Evolutionary conservation across 306 rosid species (phyloP).

Genomic region (Spatholobus suberectus): DNA sequence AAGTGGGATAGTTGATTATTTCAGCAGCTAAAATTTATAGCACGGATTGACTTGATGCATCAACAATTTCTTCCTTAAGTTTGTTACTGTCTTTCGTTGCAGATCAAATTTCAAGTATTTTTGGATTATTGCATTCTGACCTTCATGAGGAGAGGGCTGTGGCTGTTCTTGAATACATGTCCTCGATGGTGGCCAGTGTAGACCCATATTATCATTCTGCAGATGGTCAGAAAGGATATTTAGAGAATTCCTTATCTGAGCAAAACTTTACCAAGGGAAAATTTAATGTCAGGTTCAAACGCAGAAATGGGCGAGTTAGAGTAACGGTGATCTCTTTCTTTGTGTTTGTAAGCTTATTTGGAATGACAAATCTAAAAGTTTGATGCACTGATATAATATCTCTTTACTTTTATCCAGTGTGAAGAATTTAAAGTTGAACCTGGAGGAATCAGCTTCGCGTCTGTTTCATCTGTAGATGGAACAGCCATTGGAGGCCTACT

Average conservation of each 20-base stretch:
- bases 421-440: conserved; percentile 72
- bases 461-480: conserved; percentile 63
- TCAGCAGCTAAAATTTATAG: conserved; percentile 16
- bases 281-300: conserved; percentile 77
- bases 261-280: conserved; percentile 65
- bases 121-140: conserved; percentile 82
- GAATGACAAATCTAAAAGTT: conserved; percentile 26
- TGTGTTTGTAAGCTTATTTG: conserved; percentile 18
- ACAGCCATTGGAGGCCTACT: conserved; percentile 57
- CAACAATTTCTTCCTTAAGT: conserved; percentile 8
- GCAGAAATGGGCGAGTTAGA: conserved; percentile 96
- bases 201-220: conserved; percentile 64
- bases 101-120: conserved; percentile 80
- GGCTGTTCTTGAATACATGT: conserved; percentile 75
- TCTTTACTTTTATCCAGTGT: conserved; percentile 48
- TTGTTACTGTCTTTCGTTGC: conserved; percentile 42
- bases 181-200: conserved; percentile 80
- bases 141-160: conserved; percentile 81
- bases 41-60: conserved; percentile 1
- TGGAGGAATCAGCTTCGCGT: conserved; percentile 59
- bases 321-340: conserved; percentile 65
- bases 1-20: conserved; percentile 3
- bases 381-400: conserved; percentile 37
- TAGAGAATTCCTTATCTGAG: conserved; percentile 52
- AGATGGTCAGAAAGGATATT: conserved; percentile 47